A percentile compares a stretch with the other conserved stretches of the same genome.
Evolutionary conservation across 2,329 filamentous ascomycete species (phyloP).

Genomic region (Colletotrichum filicis): DNA sequence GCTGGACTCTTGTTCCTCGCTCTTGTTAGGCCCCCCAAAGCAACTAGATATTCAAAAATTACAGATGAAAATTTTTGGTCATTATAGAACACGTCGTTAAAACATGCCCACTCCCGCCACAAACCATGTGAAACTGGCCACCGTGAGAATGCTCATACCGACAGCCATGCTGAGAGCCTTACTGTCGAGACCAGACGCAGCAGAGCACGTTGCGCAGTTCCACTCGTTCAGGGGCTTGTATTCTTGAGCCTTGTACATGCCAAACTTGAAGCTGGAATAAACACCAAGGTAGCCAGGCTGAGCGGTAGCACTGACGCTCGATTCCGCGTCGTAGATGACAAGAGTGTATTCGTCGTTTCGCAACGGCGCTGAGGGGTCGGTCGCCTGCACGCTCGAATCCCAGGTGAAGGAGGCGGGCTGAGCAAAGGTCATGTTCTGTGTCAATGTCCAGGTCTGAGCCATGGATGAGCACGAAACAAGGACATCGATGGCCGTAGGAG

Average conservation of each 20-base stretch:
- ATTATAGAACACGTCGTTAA: constrained; percentile 19
- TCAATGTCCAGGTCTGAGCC: constrained; percentile 68
- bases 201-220: constrained; percentile 68
- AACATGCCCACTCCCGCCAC: constrained; percentile 54
- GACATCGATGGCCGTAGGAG: constrained; percentile 70
- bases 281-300: constrained; percentile 66
- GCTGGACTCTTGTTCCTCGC: constrained; percentile 22
- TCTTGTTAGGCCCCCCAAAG: constrained; percentile 4
- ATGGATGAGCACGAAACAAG: constrained; percentile 65
- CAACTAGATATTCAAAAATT: constrained; percentile 20
- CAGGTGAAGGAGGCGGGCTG: constrained; percentile 62
- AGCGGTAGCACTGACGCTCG: constrained; percentile 59
- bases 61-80: constrained; percentile 5
- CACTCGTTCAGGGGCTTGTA: constrained; percentile 65
- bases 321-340: constrained; percentile 69
- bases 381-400: constrained; percentile 66
- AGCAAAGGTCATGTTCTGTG: constrained; percentile 70
- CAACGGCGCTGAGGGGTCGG: constrained; percentile 57
- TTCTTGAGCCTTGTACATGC: constrained; percentile 63
- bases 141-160: constrained; percentile 65
- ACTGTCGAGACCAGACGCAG: constrained; percentile 56
- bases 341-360: constrained; percentile 68
- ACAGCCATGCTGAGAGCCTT: constrained; percentile 62
- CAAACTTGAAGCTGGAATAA: constrained; percentile 63
- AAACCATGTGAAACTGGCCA: constrained; percentile 73